Conservation (phyloP, 305 asterid species). For the Solanum hybrid region DNA sequence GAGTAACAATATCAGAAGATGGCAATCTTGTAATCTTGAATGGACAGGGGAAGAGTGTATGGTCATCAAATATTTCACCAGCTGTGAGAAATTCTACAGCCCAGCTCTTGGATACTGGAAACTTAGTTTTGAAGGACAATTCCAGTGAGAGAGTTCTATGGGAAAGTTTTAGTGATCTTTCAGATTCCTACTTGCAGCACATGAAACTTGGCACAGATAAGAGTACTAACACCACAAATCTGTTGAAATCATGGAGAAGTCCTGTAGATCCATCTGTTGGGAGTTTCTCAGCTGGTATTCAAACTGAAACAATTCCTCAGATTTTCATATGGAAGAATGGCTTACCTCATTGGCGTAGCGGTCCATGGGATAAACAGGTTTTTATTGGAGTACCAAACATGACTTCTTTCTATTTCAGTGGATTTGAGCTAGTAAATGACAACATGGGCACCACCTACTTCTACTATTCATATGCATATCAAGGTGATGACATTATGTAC, state of each 20-base stretch:
- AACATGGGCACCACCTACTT: background rate
- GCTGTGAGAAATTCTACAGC: conserved; percentile 14
- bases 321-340: conserved; percentile 10
- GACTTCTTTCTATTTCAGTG: conserved; percentile 10
- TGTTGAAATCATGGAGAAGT: conserved; percentile 23
- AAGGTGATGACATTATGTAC: background rate
- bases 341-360: conserved; percentile 16
- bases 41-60: conserved; percentile 14
- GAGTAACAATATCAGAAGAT: conserved; percentile 20
- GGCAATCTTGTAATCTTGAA: conserved; percentile 40
- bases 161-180: conserved; percentile 39
- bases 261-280: conserved; percentile 24
- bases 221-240: conserved; percentile 3
- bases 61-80: conserved; percentile 36
- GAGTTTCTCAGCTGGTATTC: conserved; percentile 9
- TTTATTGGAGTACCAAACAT: conserved; percentile 20
- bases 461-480: background rate
- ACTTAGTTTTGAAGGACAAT: conserved; percentile 25
- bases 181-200: conserved; percentile 13
- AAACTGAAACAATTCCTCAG: conserved; percentile 5
- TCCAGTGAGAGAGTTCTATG: conserved; percentile 19
- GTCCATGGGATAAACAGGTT: conserved; percentile 25
- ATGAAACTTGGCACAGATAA: conserved; percentile 13
- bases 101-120: conserved; percentile 31
- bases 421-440: conserved; percentile 12